Percentiles rank a stretch among this genome's conserved stretches.
Evolutionary conservation across 208 protist genomes (phyloP).

Genomic region (Naegleria gruberi): DNA sequence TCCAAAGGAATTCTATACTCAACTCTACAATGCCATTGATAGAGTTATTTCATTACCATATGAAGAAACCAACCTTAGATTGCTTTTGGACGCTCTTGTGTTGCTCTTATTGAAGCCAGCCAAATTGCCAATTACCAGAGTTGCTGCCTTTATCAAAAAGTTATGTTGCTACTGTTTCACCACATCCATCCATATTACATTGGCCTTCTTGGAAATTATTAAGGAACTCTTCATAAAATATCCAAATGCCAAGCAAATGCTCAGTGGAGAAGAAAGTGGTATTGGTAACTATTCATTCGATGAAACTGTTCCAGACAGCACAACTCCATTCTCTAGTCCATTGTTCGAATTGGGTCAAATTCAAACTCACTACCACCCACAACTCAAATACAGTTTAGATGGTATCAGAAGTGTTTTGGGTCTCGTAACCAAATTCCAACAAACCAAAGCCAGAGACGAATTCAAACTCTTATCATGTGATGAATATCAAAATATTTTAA

Average conservation of each 20-base stretch:
- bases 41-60: neutral
- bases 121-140: neutral
- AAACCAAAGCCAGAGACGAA: neutral
- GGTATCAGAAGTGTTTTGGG: neutral
- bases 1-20: neutral
- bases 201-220: neutral
- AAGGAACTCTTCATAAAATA: neutral
- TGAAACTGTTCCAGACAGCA: neutral
- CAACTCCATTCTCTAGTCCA: neutral
- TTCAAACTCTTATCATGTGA: neutral
- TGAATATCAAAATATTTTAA: neutral
- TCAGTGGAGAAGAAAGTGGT: neutral
- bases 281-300: neutral
- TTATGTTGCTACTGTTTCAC: neutral
- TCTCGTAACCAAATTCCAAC: neutral
- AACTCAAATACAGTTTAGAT: neutral
- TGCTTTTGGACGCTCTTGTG: neutral
- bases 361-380: neutral
- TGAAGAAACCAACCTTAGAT: neutral
- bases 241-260: neutral
- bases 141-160: conserved; percentile 4
- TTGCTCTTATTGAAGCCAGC: neutral
- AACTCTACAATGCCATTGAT: conserved; percentile 3
- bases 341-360: neutral
- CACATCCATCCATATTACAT: neutral